Evolutionary conservation across 192 early-diverging fungal species (phyloP), one percentile per base, ranked within the genome.

Genomic region (Umbelopsis vinacea): DNA sequence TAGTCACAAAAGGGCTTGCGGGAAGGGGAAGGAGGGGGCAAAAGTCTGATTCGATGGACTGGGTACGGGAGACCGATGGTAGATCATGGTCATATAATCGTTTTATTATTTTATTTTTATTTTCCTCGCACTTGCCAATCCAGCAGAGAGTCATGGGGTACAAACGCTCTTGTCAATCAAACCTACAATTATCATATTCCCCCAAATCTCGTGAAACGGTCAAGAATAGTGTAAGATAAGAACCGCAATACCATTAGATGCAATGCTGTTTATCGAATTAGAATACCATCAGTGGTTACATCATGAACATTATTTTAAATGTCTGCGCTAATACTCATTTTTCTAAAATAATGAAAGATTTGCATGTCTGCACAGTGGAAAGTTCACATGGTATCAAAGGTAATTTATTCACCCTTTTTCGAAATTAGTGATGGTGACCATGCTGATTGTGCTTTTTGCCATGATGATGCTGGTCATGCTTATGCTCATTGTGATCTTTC

Each of bases 401-500:
- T 26, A 63, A 19, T 63, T 37, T 29, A 40, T 43, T 7, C 6
- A 43, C 11, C 6, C 6, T 43, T 1, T 43, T 4, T 43, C 40
- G 40, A 43, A 26, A 37, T 19, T 63, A 22, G 33, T 63, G 24
- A 17, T 14, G 57, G 4, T 37, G 9, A 38, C 52, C 70, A 19
- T 75, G 22, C 8, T 75, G 54, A 35, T 54, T 54, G 3, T 70
- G 12, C 1, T 43, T 71, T 29, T 76, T 70, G 23, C 21, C 17
- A 38, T 22, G 37, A 12, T 35, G 46, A 12, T 60, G 40, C 37
- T 40, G 15, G 4, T 75, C 26, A 12, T 76, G 46, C 11, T 70
- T 73, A 9, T 76, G 63, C 2, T 76, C 52, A 10, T 74, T 67
- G 46, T 76, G 74, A 43, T 80, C 75, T 17, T 80, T 76, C 2